phyloP scores from a whole-genome alignment of 352 stramenopile species.

The Phytophthora sojae region DNA sequence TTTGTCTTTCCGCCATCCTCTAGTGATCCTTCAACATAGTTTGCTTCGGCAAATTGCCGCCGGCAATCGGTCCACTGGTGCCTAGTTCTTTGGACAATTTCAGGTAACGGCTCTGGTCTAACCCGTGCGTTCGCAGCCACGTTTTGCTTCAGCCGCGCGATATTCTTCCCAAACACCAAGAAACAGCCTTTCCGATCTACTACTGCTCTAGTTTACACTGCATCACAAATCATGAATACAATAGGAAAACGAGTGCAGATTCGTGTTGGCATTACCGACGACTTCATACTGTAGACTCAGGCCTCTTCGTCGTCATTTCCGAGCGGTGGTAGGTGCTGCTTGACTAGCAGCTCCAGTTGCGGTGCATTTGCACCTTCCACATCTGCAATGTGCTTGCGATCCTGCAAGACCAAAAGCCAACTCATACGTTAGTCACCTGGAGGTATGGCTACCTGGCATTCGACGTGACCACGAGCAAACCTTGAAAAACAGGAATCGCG shows the following conservation, averaged over 20 bases:
- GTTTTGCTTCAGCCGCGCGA: not conserved
- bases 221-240: not conserved
- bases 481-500: conserved; percentile 69
- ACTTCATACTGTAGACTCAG: conserved; percentile 17
- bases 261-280: not conserved
- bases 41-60: not conserved
- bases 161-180: not conserved
- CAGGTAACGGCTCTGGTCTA: conserved; percentile 9
- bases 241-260: not conserved
- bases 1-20: conserved; percentile 52
- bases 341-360: conserved; percentile 68
- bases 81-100: not conserved
- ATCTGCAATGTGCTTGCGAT: conserved; percentile 67
- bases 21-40: conserved; percentile 21
- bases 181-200: not conserved
- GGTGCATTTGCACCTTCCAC: conserved; percentile 67
- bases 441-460: not conserved
- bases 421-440: not conserved
- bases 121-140: conserved; percentile 7
- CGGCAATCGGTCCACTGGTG: conserved; percentile 20
- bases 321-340: conserved; percentile 64
- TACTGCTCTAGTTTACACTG: not conserved
- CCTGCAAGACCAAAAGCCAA: conserved; percentile 31
- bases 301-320: conserved; percentile 62
- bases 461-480: conserved; percentile 24